These are phyloP conservation scores for Sporothrix pallida DNA, from an alignment of 2,329 filamentous ascomycete genomes.

Conservation along the genomic window DNA sequence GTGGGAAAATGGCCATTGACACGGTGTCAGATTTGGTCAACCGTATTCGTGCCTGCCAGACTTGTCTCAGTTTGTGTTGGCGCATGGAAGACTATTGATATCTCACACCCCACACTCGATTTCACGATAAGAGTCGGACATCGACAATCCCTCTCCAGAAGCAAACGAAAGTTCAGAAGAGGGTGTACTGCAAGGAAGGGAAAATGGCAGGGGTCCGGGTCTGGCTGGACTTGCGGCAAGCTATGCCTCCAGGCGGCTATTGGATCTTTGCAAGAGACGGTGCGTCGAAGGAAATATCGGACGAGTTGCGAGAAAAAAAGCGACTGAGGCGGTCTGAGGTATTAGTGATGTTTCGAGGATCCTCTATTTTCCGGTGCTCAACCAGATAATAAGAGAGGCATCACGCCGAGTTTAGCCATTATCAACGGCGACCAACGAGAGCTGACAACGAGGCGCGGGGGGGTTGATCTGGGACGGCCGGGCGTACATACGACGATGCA, in stretches of 20 bases:
- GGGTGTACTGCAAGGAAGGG: neutral
- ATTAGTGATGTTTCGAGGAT: neutral
- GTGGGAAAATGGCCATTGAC: too few relatives aligned
- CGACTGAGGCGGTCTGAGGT: neutral
- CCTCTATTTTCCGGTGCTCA: neutral
- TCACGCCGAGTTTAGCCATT: neutral
- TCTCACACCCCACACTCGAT: neutral
- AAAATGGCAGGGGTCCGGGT: neutral
- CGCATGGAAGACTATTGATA: neutral
- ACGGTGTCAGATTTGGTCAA: too few relatives aligned
- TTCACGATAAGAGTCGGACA: neutral
- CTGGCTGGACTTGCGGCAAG: neutral
- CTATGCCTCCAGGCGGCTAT: neutral
- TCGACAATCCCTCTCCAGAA: neutral
- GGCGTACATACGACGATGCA: constrained; percentile 22
- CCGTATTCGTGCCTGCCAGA: neutral
- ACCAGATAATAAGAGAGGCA: neutral
- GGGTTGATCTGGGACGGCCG: neutral
- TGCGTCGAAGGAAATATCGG: too few relatives aligned
- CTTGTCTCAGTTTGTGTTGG: neutral
- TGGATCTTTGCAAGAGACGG: neutral
- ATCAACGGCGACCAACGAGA: constrained; percentile 5
- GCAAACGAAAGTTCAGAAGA: neutral
- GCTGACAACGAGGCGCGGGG: neutral
- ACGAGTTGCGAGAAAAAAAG: neutral